Evolutionary conservation across 2,329 filamentous ascomycete genomes (phyloP).

Genomic region (Fusarium hostae): DNA sequence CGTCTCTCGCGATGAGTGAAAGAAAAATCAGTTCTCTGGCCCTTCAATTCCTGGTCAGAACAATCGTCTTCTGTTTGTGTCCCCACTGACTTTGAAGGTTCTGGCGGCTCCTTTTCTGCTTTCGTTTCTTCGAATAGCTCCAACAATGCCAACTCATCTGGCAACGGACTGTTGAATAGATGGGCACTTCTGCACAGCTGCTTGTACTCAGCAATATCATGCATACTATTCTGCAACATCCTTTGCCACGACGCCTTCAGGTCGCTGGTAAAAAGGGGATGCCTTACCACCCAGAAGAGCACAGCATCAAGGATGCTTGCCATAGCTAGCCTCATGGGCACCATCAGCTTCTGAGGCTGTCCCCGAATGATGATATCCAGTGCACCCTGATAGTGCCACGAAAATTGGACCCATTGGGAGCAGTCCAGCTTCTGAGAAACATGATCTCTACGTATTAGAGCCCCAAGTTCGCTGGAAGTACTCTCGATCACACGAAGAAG

Average conservation of each 20-base stretch:
- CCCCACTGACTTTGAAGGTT: not conserved
- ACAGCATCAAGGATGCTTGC: slow-evolving; percentile 46
- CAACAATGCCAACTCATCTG: slow-evolving; percentile 31
- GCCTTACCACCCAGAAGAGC: slow-evolving; percentile 44
- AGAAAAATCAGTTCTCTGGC: not conserved
- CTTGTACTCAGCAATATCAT: slow-evolving; percentile 45
- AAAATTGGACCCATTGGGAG: slow-evolving; percentile 37
- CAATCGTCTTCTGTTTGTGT: not conserved
- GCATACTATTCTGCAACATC: slow-evolving; percentile 40
- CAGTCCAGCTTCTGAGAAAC: slow-evolving; percentile 27
- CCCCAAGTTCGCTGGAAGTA: slow-evolving; percentile 41
- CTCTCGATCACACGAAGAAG: slow-evolving; percentile 45
- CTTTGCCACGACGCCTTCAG: slow-evolving; percentile 43
- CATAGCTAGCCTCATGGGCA: slow-evolving; percentile 48
- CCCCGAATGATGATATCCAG: slow-evolving; percentile 46
- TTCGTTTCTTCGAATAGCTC: slow-evolving; percentile 35
- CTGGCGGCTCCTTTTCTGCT: not conserved
- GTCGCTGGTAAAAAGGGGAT: slow-evolving; percentile 39
- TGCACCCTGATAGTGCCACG: slow-evolving; percentile 45
- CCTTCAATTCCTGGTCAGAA: not conserved
- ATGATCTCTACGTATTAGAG: slow-evolving; percentile 30
- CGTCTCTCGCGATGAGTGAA: slow-evolving; percentile 22
- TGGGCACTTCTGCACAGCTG: slow-evolving; percentile 22
- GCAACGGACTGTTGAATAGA: slow-evolving; percentile 24
- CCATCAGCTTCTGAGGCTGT: slow-evolving; percentile 40